A percentile compares a stretch with the other conserved stretches of the same genome.
Conservation (phyloP, 768 basidiomycete genomes). For the Boletales sp. region DNA sequence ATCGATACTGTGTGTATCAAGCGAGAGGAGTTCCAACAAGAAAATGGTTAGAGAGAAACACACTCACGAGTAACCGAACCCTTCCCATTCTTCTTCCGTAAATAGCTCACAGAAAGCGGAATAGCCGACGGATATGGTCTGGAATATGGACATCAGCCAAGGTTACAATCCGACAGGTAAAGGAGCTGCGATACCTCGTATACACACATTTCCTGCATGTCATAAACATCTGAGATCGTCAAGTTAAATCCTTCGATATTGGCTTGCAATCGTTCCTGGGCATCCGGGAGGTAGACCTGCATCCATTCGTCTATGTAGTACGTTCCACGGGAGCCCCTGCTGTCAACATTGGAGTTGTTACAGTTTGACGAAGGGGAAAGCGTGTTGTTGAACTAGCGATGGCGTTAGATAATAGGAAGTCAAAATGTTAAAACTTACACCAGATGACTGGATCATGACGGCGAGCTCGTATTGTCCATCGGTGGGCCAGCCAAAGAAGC, state of each 20-base stretch:
- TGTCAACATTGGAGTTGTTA: slow-evolving; percentile 48
- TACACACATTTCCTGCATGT: slow-evolving; percentile 79
- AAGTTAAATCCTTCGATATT: slow-evolving; percentile 55
- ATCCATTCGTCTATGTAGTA: slow-evolving; percentile 67
- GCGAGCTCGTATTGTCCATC: slow-evolving; percentile 73
- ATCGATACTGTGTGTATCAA: slow-evolving; percentile 13
- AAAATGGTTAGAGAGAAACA: not conserved
- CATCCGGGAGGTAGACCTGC: slow-evolving; percentile 64
- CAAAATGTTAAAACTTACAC: slow-evolving; percentile 36
- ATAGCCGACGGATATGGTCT: slow-evolving; percentile 90
- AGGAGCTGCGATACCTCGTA: slow-evolving; percentile 52
- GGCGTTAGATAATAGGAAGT: not conserved
- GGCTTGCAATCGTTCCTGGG: slow-evolving; percentile 54
- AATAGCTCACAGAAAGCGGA: slow-evolving; percentile 91
- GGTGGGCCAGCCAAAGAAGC: slow-evolving; percentile 75
- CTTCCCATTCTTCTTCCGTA: slow-evolving; percentile 90
- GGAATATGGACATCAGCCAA: not conserved
- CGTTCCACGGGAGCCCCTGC: slow-evolving; percentile 54
- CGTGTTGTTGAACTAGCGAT: slow-evolving; percentile 70
- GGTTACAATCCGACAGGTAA: not conserved
- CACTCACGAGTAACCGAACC: slow-evolving; percentile 80
- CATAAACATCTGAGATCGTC: slow-evolving; percentile 65
- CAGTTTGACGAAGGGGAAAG: slow-evolving; percentile 85
- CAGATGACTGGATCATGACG: slow-evolving; percentile 64
- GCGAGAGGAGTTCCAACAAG: not conserved